phyloP scores from a whole-genome alignment of 73 alveolate species.

The Tetrahymena elliotti region DNA sequence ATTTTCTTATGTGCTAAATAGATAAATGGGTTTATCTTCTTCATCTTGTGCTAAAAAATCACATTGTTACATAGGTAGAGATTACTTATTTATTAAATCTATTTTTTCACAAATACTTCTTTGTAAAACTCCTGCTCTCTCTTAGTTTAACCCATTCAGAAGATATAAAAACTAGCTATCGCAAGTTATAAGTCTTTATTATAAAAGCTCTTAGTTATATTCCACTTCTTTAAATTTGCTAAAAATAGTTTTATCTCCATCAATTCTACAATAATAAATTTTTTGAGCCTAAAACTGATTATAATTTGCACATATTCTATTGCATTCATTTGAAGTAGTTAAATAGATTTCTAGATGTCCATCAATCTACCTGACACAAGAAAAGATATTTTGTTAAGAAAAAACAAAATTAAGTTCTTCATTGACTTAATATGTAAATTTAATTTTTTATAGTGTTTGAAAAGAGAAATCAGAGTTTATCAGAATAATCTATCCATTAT shows the following conservation, averaged over 20 bases:
- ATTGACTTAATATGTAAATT: too few relatives aligned
- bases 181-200: not conserved
- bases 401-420: not conserved
- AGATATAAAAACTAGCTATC: not conserved
- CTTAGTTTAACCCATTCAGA: not conserved
- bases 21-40: not conserved
- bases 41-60: not conserved
- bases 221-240: not conserved
- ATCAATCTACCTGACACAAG: not conserved
- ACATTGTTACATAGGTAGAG: not conserved
- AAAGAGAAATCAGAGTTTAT: not conserved
- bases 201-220: not conserved
- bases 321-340: not conserved
- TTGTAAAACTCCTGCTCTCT: not conserved
- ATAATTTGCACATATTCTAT: too few relatives aligned
- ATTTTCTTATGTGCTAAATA: not conserved
- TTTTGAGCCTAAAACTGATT: not conserved
- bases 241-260: not conserved
- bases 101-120: not conserved
- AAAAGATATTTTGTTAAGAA: too few relatives aligned
- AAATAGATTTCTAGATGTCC: not conserved
- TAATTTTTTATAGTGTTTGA: too few relatives aligned
- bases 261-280: not conserved
- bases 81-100: not conserved
- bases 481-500: not conserved